Conservation (phyloP, 164 flowering plant genomes). For the Stephania cephalantha region DNA sequence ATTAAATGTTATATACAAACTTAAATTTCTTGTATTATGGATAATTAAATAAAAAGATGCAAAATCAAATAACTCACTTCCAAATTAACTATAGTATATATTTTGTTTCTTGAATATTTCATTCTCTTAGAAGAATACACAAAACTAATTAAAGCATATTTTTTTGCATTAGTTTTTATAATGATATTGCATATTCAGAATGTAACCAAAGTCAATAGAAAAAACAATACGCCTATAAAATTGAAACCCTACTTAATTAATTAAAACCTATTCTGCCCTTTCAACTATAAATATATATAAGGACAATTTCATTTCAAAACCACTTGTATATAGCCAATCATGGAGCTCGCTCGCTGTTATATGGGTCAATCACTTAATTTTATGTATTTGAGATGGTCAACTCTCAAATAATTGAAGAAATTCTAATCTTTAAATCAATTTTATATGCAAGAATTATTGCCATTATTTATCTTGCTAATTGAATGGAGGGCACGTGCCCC, state of each 20-base stretch:
- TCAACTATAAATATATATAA: background rate
- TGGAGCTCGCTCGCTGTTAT: background rate
- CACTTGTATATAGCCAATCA: background rate
- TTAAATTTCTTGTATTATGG: too few species aligned
- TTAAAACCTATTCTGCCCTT: background rate
- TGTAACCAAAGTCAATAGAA: background rate
- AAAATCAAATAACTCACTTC: too few species aligned
- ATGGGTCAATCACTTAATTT: background rate
- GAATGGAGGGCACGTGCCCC: constrained; percentile 2
- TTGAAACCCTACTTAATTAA: background rate
- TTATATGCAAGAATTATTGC: background rate
- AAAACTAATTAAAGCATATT: too few species aligned
- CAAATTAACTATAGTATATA: too few species aligned
- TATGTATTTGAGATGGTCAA: background rate
- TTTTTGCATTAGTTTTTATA: background rate
- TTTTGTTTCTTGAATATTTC: too few species aligned
- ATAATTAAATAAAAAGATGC: too few species aligned
- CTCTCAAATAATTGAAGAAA: background rate
- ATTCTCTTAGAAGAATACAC: too few species aligned
- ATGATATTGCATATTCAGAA: background rate
- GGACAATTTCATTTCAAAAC: too few species aligned
- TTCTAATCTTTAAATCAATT: background rate
- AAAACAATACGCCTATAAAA: too few species aligned
- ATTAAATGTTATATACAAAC: too few species aligned
- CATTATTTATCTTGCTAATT: background rate